phyloP scores from a whole-genome alignment of 2,329 filamentous ascomycete species.

The Ampelomyces quisqualis region DNA sequence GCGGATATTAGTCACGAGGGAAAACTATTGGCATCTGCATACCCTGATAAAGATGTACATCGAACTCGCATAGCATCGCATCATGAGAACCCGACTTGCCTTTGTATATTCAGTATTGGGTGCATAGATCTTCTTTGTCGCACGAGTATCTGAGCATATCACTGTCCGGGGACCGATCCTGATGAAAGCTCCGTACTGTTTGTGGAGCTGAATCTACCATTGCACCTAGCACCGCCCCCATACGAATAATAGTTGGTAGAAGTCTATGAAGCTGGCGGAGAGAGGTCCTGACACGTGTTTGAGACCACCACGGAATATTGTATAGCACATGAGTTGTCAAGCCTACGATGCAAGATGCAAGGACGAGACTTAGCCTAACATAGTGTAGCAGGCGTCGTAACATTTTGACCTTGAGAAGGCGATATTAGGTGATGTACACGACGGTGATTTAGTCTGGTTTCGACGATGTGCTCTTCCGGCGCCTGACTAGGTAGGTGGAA shows the following conservation, averaged over 20 bases:
- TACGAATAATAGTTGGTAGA: slow-evolving; percentile 67
- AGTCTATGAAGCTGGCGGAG: slow-evolving; percentile 64
- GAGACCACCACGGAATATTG: slow-evolving; percentile 3
- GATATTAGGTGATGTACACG: too few species aligned
- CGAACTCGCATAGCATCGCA: too few species aligned
- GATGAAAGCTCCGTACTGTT: slow-evolving; percentile 71
- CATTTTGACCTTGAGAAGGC: too few species aligned
- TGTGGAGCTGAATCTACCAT: slow-evolving; percentile 57
- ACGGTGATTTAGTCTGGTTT: too few species aligned
- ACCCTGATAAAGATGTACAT: too few species aligned
- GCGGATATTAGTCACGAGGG: too few species aligned
- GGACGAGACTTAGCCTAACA: neutral
- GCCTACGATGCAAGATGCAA: neutral
- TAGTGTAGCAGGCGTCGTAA: neutral
- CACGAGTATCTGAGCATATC: slow-evolving; percentile 68
- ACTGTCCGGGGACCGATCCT: slow-evolving; percentile 79
- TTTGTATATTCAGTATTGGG: slow-evolving; percentile 13
- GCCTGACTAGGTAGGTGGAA: too few species aligned
- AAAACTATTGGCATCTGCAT: too few species aligned
- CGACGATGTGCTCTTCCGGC: too few species aligned
- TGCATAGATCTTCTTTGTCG: slow-evolving; percentile 21
- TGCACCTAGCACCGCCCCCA: slow-evolving; percentile 58
- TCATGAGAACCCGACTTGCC: too few species aligned
- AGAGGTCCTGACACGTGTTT: slow-evolving; percentile 61
- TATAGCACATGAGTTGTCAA: neutral